These are phyloP conservation scores for Marchantia paleacea DNA, from an alignment of 225 moss, liverwort and hornwort species.

Conservation along the genomic window DNA sequence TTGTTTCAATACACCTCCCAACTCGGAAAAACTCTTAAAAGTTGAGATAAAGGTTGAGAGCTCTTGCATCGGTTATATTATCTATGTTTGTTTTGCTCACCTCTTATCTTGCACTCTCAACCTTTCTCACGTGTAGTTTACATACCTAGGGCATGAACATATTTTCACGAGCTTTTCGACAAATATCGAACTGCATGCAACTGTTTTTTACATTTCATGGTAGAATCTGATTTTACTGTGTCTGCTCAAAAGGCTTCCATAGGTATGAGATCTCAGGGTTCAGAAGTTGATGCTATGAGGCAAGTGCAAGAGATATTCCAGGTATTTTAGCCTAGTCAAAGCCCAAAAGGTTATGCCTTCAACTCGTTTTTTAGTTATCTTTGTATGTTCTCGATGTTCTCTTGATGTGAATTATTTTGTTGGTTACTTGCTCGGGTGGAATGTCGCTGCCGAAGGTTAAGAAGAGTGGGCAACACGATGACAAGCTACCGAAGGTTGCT, in stretches of 20 bases:
- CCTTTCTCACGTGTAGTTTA: no score
- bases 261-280: conserved; percentile 62
- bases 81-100: no score
- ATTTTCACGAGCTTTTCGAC: not conserved
- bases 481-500: not conserved
- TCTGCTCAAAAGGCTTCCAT: conserved; percentile 53
- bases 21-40: not conserved
- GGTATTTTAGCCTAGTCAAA: conserved; percentile 37
- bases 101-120: no score
- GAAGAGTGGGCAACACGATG: no score
- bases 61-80: no score
- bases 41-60: not conserved
- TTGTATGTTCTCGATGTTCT: not conserved
- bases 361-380: not conserved
- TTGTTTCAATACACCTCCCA: not conserved
- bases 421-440: not conserved
- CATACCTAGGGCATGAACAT: not conserved
- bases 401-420: not conserved
- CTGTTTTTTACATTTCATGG: not conserved
- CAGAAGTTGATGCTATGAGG: conserved; percentile 75
- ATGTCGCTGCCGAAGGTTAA: not conserved
- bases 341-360: not conserved
- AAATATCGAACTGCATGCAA: no score
- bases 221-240: conserved; percentile 20
- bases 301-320: conserved; percentile 80